Evolutionary conservation across 2,329 filamentous ascomycete species (phyloP).

Genomic region (Aspergillus brunneoviolaceus): DNA sequence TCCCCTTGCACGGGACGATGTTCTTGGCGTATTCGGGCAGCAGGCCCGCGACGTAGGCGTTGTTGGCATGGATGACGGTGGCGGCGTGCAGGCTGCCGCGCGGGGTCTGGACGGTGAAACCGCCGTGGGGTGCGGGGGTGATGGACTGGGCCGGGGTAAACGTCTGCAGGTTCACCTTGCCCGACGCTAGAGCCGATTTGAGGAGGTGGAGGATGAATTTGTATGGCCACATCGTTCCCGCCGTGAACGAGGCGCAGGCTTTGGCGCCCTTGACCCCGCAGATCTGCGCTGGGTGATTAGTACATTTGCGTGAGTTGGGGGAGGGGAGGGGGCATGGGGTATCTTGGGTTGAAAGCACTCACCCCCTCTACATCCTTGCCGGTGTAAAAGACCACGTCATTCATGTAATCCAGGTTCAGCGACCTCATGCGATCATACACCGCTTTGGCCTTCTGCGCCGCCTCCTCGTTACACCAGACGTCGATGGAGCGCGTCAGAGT

Average conservation of each 20-base stretch:
- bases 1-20: constrained; percentile 72
- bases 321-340: too few relatives aligned
- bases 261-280: constrained; percentile 42
- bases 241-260: constrained; percentile 33
- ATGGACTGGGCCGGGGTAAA: constrained; percentile 45
- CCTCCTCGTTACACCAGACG: constrained; percentile 37
- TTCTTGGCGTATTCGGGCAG: constrained; percentile 67
- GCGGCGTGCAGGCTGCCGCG: constrained; percentile 64
- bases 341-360: constrained; percentile 13
- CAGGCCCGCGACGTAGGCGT: constrained; percentile 76
- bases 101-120: constrained; percentile 54
- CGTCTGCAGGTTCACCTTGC: constrained; percentile 54
- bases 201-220: constrained; percentile 74
- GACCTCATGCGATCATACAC: constrained; percentile 30
- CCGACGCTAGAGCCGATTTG: constrained; percentile 57
- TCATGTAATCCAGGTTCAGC: constrained; percentile 27
- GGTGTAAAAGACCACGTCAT: constrained; percentile 29
- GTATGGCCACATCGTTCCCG: constrained; percentile 59
- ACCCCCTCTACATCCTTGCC: constrained; percentile 31
- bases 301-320: not conserved
- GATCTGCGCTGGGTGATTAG: constrained; percentile 19
- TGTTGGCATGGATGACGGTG: constrained; percentile 76
- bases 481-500: constrained; percentile 40
- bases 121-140: constrained; percentile 50
- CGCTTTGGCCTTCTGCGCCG: constrained; percentile 23